Conservation (phyloP, 192 early-diverging fungal genomes). For the Gamsiella multidivaricata region DNA sequence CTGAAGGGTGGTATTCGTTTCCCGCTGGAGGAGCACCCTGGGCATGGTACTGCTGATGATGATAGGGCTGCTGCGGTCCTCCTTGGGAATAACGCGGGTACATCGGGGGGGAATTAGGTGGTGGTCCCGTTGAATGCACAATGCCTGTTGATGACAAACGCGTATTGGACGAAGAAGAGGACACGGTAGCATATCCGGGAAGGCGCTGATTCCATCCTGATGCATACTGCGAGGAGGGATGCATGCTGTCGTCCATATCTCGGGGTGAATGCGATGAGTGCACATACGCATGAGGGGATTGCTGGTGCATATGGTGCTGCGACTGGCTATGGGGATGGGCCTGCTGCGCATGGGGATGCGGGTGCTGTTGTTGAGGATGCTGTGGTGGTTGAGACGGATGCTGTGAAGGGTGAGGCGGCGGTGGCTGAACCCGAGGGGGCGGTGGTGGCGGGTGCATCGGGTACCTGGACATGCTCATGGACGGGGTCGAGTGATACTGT, state of each 20-base stretch:
- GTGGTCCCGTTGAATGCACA: conserved; percentile 35
- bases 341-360: conserved; percentile 5
- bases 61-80: conserved; percentile 12
- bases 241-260: conserved; percentile 41
- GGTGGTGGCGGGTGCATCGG: conserved; percentile 33
- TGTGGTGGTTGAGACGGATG: conserved; percentile 7
- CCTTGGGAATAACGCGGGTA: conserved; percentile 42
- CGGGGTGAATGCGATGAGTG: conserved; percentile 15
- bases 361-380: conserved; percentile 18
- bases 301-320: conserved; percentile 38
- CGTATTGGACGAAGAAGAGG: conserved; percentile 36
- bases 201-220: conserved; percentile 51
- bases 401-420: conserved; percentile 32
- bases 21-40: conserved; percentile 19
- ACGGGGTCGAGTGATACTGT: conserved; percentile 36
- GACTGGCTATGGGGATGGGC: conserved; percentile 16
- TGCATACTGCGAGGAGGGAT: conserved; percentile 26
- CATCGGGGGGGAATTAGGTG: conserved; percentile 18
- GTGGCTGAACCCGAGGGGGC: conserved; percentile 11
- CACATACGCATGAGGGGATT: conserved; percentile 18
- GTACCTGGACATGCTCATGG: conserved; percentile 50
- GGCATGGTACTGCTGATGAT: conserved; percentile 32
- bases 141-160: conserved; percentile 45
- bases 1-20: conserved; percentile 42
- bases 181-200: conserved; percentile 39